Evolutionary conservation across 768 basidiomycete genomes (phyloP).

Genomic region (Naganishia kalamii): DNA sequence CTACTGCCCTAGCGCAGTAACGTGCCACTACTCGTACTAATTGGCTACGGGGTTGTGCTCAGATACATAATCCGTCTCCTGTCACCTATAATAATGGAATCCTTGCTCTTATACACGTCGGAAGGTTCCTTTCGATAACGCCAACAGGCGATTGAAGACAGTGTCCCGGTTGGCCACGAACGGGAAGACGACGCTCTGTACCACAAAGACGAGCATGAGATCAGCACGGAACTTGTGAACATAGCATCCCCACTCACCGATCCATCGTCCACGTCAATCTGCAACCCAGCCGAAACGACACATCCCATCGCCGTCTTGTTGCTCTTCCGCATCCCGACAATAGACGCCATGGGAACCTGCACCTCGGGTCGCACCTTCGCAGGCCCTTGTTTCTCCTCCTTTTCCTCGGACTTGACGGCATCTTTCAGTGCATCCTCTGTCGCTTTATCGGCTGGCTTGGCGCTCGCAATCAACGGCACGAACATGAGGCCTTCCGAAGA

Average conservation of each 20-base stretch:
- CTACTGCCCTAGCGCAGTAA: too few species aligned
- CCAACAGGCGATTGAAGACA: slow-evolving; percentile 5
- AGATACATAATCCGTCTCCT: too few species aligned
- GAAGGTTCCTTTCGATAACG: slow-evolving; percentile 6
- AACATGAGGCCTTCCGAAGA: slow-evolving; percentile 14
- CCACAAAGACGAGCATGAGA: background rate
- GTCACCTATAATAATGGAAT: too few species aligned
- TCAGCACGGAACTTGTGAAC: background rate
- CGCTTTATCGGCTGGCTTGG: background rate
- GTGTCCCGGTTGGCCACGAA: slow-evolving; percentile 22
- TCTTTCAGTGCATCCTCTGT: background rate
- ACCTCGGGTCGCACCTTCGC: background rate
- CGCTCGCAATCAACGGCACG: slow-evolving; percentile 1
- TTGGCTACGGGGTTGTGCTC: too few species aligned
- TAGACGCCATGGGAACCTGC: slow-evolving; percentile 15
- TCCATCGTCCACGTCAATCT: slow-evolving; percentile 24
- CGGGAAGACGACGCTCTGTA: slow-evolving; percentile 20
- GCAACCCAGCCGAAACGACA: slow-evolving; percentile 23
- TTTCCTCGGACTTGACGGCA: background rate
- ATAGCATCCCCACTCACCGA: slow-evolving; percentile 10
- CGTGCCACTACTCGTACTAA: too few species aligned
- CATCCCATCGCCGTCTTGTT: slow-evolving; percentile 24
- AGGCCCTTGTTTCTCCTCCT: background rate
- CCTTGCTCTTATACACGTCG: background rate
- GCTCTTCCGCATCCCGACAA: slow-evolving; percentile 24